Conservation (phyloP, 768 basidiomycete genomes). For the Suillus subaureus region DNA sequence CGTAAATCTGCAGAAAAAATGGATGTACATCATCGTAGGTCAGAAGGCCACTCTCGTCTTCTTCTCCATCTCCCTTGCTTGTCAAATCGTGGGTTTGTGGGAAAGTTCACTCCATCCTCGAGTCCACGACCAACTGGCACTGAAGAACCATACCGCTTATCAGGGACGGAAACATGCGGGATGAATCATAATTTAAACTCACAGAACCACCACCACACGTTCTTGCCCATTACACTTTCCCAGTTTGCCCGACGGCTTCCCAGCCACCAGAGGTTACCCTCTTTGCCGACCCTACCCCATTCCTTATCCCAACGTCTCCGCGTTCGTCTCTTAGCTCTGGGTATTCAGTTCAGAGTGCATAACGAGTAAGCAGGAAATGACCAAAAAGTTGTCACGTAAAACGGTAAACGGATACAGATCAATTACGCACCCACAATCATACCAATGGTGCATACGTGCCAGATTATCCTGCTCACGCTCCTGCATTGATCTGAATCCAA, state of each 20-base stretch:
- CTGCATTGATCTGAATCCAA: conserved; percentile 56
- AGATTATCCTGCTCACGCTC: conserved; percentile 63
- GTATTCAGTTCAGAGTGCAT: conserved; percentile 7
- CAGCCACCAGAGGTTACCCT: conserved; percentile 88
- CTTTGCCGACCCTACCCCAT: conserved; percentile 75
- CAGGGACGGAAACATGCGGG: conserved; percentile 10
- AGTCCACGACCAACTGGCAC: conserved; percentile 54
- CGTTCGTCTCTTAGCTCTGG: conserved; percentile 54
- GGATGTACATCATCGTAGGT: conserved; percentile 48
- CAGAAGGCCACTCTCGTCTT: conserved; percentile 71
- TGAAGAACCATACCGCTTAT: conserved; percentile 19
- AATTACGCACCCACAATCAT: conserved; percentile 52
- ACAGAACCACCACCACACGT: conserved; percentile 77
- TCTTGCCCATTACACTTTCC: conserved; percentile 81
- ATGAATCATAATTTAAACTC: conserved; percentile 36
- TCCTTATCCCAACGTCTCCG: conserved; percentile 68
- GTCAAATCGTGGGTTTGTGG: conserved; percentile 75
- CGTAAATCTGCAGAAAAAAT: conserved; percentile 6
- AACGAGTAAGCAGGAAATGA: not conserved
- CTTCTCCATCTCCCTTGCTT: conserved; percentile 64
- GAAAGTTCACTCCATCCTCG: conserved; percentile 64
- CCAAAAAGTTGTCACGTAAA: conserved; percentile 1
- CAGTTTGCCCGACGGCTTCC: conserved; percentile 66
- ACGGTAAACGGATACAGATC: not conserved
- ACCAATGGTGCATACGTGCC: conserved; percentile 52